These are phyloP conservation scores for Phytophthora hibernalis DNA, from an alignment of 352 stramenopile genomes.

Conservation along the genomic window DNA sequence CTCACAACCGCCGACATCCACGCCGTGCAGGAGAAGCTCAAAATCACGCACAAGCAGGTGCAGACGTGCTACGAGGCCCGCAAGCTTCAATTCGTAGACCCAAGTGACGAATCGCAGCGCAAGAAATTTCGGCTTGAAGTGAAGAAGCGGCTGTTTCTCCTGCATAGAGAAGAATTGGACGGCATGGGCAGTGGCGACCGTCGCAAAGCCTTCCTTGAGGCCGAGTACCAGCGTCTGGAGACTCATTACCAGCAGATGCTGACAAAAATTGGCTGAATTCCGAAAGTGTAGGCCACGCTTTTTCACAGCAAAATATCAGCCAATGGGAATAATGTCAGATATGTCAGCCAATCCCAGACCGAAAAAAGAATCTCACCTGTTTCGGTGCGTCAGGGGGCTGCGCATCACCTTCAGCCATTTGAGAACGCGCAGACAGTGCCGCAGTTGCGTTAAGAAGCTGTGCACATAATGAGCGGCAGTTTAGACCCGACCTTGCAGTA, in stretches of 20 bases:
- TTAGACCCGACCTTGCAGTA: conserved; percentile 68
- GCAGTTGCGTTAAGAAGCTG: background rate
- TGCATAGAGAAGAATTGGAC: conserved; percentile 76
- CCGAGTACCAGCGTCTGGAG: conserved; percentile 63
- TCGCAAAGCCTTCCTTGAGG: conserved; percentile 81
- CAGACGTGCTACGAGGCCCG: conserved; percentile 83
- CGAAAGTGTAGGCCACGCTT: conserved; percentile 14
- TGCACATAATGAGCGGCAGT: conserved; percentile 49
- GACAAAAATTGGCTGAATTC: conserved; percentile 29
- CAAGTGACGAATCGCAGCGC: conserved; percentile 51
- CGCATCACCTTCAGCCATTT: conserved; percentile 9
- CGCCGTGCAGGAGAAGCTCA: conserved; percentile 75
- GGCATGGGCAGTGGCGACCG: conserved; percentile 71
- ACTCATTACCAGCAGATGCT: conserved; percentile 61
- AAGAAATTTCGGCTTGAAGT: conserved; percentile 84
- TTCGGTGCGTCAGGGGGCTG: conserved; percentile 11
- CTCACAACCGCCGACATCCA: conserved; percentile 61
- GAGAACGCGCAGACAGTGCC: background rate
- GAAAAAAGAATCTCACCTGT: conserved; percentile 7
- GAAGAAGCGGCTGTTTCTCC: conserved; percentile 81
- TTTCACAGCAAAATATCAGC: conserved; percentile 9
- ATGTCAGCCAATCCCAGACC: conserved; percentile 12
- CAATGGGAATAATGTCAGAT: conserved; percentile 5
- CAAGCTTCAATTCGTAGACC: conserved; percentile 68
- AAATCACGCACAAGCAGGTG: conserved; percentile 81